These are phyloP conservation scores for Vanderwaltozyma tropicalis DNA, from an alignment of 805 yeast species.

Conservation along the genomic window DNA sequence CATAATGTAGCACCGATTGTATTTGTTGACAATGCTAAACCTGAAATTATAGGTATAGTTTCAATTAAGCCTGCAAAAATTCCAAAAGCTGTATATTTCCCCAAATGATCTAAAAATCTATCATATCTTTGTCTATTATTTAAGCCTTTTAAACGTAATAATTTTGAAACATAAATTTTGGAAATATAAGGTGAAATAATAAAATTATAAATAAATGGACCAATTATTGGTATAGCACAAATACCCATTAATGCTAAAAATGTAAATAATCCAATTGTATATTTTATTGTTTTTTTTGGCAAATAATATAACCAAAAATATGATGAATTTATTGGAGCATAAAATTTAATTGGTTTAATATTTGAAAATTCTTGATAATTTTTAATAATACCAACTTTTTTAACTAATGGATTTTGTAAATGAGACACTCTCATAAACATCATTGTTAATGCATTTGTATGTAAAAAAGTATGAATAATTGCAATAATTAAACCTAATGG, in stretches of 20 bases:
- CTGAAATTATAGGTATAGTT: constrained; percentile 21
- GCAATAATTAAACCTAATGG: constrained; percentile 23
- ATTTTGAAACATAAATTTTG: constrained; percentile 20
- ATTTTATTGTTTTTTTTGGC: constrained; percentile 18
- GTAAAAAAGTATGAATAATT: constrained; percentile 21
- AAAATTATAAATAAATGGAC: constrained; percentile 21
- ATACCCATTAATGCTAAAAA: constrained; percentile 11
- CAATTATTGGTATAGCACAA: constrained; percentile 22
- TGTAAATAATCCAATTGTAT: constrained; percentile 9
- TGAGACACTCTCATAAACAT: constrained; percentile 25
- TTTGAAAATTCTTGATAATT: constrained; percentile 1
- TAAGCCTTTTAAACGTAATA: constrained; percentile 13
- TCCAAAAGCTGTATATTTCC: constrained; percentile 24
- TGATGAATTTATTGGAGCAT: constrained; percentile 17
- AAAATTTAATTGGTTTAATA: constrained; percentile 18
- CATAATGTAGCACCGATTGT: constrained; percentile 19
- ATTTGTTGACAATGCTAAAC: constrained; percentile 17
- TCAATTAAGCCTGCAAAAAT: constrained; percentile 22
- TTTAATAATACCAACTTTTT: constrained; percentile 6
- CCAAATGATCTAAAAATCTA: constrained; percentile 17
- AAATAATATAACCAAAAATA: constrained; percentile 25
- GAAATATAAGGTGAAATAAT: constrained; percentile 22
- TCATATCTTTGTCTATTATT: constrained; percentile 15
- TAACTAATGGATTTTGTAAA: constrained; percentile 12
- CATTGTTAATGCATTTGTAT: constrained; percentile 24